phyloP scores from a whole-genome alignment of 768 basidiomycete genomes.

The Artomyces pyxidatus region DNA sequence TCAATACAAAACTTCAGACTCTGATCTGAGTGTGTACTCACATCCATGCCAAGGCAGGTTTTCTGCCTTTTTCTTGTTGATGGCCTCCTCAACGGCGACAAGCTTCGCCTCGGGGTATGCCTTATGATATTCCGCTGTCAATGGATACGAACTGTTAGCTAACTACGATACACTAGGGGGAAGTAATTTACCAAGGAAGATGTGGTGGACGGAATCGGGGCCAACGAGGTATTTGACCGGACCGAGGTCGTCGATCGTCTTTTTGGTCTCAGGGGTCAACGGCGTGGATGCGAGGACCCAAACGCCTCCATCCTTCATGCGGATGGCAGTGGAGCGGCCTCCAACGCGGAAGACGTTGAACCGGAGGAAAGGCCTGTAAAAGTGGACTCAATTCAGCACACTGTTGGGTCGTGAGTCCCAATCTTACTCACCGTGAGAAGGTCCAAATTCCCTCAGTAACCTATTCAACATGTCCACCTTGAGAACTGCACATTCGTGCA shows the following conservation, averaged over 20 bases:
- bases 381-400: background rate
- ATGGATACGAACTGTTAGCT: background rate
- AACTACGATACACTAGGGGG: constrained; percentile 18
- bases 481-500: too few species aligned
- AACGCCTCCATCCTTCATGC: constrained; percentile 56
- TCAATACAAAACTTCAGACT: background rate
- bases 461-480: too few species aligned
- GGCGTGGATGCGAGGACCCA: constrained; percentile 83
- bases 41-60: constrained; percentile 53
- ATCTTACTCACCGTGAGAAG: constrained; percentile 46
- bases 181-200: constrained; percentile 41
- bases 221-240: constrained; percentile 62
- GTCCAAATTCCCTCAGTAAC: constrained; percentile 48
- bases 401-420: background rate
- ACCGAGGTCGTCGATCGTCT: constrained; percentile 53
- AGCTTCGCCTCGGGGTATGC: constrained; percentile 66
- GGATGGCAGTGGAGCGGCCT: constrained; percentile 77
- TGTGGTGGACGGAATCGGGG: constrained; percentile 48
- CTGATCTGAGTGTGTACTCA: constrained; percentile 22
- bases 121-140: constrained; percentile 51
- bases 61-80: constrained; percentile 45
- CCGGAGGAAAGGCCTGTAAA: constrained; percentile 54
- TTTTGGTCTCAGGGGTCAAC: constrained; percentile 54
- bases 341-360: constrained; percentile 67
- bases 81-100: constrained; percentile 53